Evolutionary conservation across 2,329 filamentous ascomycete genomes (phyloP).

Genomic region (Penicillium sp.): DNA sequence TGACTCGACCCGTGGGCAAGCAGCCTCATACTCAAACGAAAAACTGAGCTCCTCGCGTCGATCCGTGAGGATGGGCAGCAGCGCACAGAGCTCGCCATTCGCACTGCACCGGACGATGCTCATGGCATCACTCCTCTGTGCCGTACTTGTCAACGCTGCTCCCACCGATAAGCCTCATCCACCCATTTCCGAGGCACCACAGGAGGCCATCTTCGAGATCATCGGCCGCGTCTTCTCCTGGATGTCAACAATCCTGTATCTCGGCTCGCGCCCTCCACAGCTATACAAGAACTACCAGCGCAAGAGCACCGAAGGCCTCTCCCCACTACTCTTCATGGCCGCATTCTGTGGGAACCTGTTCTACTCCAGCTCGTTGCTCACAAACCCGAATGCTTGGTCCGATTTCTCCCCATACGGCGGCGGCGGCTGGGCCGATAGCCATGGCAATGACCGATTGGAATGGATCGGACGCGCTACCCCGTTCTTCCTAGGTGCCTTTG

Average conservation of each 20-base stretch:
- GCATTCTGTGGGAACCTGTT: constrained; percentile 68
- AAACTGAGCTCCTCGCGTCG: constrained; percentile 32
- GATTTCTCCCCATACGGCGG: constrained; percentile 56
- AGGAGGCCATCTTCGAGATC: constrained; percentile 38
- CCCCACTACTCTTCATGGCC: constrained; percentile 61
- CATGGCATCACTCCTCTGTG: constrained; percentile 46
- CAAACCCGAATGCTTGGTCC: constrained; percentile 63
- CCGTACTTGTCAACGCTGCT: constrained; percentile 43
- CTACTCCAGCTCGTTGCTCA: constrained; percentile 61
- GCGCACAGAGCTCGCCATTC: constrained; percentile 28
- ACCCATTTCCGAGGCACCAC: constrained; percentile 18
- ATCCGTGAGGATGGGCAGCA: constrained; percentile 27
- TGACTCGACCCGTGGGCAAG: constrained; percentile 21
- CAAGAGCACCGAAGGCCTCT: constrained; percentile 63
- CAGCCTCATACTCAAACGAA: constrained; percentile 36
- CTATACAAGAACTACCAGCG: constrained; percentile 64
- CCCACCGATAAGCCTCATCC: constrained; percentile 33
- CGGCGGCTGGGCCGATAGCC: constrained; percentile 58
- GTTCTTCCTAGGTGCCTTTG: constrained; percentile 65
- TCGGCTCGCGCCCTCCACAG: constrained; percentile 61
- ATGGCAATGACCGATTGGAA: constrained; percentile 53
- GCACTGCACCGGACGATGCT: constrained; percentile 46
- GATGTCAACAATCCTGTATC: constrained; percentile 57
- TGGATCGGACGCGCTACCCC: constrained; percentile 61
- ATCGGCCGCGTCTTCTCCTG: constrained; percentile 55